Evolutionary conservation across 768 basidiomycete genomes (phyloP).

Genomic region (Tylopilus sp.): DNA sequence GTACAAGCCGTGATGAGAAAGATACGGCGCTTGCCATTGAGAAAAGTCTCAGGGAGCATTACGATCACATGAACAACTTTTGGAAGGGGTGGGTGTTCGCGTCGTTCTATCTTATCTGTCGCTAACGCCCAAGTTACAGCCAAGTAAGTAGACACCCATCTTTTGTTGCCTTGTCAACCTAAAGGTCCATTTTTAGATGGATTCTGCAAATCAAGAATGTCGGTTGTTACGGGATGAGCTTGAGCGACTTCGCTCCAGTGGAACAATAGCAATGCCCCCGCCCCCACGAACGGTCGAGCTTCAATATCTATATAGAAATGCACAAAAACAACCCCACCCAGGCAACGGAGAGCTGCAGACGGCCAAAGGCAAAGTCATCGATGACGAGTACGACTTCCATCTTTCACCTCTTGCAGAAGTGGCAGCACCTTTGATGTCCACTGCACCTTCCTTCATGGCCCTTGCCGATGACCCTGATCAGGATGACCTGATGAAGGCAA

Average conservation of each 20-base stretch:
- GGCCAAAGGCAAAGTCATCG: constrained; percentile 21
- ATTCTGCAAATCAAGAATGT: constrained; percentile 24
- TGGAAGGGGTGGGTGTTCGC: constrained; percentile 34
- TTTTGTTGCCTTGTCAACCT: constrained; percentile 4
- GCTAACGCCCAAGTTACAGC: constrained; percentile 27
- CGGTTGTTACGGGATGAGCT: constrained; percentile 28
- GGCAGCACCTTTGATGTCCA: constrained; percentile 23
- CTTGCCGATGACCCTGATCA: constrained; percentile 29
- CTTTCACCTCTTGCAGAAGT: constrained; percentile 31
- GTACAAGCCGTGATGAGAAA: constrained; percentile 45
- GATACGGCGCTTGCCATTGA: constrained; percentile 51
- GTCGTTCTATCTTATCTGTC: constrained; percentile 8
- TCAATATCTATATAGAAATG: constrained; percentile 23
- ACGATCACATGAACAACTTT: constrained; percentile 41
- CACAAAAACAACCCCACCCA: constrained; percentile 20
- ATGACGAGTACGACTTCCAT: constrained; percentile 29
- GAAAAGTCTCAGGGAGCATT: constrained; percentile 51
- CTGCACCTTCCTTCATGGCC: constrained; percentile 28
- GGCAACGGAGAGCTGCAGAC: constrained; percentile 16
- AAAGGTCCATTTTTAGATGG: constrained; percentile 15
- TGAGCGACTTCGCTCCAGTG: constrained; percentile 18
- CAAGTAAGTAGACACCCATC: constrained; percentile 29
- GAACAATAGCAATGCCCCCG: constrained; percentile 3
- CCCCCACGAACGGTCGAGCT: constrained; percentile 18
- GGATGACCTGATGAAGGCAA: constrained; percentile 23